Conservation (phyloP, 2,329 filamentous ascomycete genomes). For the Nothopassalora personata region DNA sequence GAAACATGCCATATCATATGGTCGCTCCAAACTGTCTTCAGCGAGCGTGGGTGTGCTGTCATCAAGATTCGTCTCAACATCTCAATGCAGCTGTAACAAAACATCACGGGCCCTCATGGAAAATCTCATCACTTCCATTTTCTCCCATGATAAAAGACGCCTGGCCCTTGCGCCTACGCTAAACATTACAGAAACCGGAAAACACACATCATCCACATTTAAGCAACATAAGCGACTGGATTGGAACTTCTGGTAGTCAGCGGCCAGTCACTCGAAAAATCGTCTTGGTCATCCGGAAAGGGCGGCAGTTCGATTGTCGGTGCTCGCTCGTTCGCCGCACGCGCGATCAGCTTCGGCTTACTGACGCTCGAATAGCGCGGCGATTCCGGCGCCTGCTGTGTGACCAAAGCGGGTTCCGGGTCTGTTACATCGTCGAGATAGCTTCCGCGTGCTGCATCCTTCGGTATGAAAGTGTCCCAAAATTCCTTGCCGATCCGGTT, state of each 20-base stretch:
- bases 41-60: neutral
- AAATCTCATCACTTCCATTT: neutral
- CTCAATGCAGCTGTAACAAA: neutral
- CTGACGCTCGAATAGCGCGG: conserved; percentile 13
- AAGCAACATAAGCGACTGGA: neutral
- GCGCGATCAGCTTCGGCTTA: conserved; percentile 28
- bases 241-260: neutral
- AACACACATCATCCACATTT: too few relatives aligned
- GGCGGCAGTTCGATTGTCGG: conserved; percentile 28
- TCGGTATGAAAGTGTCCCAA: neutral
- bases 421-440: conserved; percentile 12
- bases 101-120: too few relatives aligned
- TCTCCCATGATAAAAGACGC: neutral
- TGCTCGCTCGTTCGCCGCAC: conserved; percentile 31
- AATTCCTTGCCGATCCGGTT: conserved; percentile 16
- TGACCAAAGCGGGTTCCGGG: neutral
- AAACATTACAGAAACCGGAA: neutral
- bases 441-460: conserved; percentile 1
- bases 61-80: neutral
- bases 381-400: conserved; percentile 7
- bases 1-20: neutral
- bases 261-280: conserved; percentile 1
- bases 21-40: neutral
- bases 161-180: neutral
- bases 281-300: conserved; percentile 21